Evolutionary conservation across 2,329 filamentous ascomycete species (phyloP), one percentile per base, ranked within the genome.

Genomic region (Penicillium sp.): DNA sequence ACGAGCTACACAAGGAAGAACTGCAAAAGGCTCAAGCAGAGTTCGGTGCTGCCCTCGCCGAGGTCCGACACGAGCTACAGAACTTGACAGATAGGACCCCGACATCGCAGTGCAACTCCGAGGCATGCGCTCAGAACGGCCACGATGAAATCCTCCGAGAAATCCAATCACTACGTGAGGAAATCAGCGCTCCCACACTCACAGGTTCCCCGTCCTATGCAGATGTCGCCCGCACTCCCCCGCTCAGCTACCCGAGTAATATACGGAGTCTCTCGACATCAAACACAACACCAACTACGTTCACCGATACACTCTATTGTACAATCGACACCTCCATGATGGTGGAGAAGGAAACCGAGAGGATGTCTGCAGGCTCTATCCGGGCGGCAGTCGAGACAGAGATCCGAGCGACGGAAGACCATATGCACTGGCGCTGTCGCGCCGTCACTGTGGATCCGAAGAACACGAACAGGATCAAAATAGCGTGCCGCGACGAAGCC

Each of bases 1-100:
- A 66, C 44, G 47, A 61, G 7, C 13, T 60, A 18, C 46, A 66
- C 8, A 63, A 57, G 51, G 32, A 62, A 23, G 23, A 23, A 23
- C 23, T 23, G 5, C 23, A 23, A 23, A 23, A 23, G 5, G 23
- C 23, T 23, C 23, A 23, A 23, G 23, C 23, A 23, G 23, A 23
- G 23, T 23, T 23, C 23, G 23, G 23, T 23, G 23, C 23, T 23
- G 23, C 23, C 23, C 23, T 23, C 23, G 23, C 23, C 23, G 23
- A 23, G 23, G 23, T 23, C 23, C 23, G 23, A 23, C 23, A 23
- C 23, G 23, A 23, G 23, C 23, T 23, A 23, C 23, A 23, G 23
- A 23, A 23, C 23, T 5, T 23, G 23, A 23, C 23, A 23, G 23
- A 23, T 23, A 23, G 23, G 23, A 23, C 23, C 23, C 23, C 23